Percentiles rank a stretch among this genome's conserved stretches.
Evolutionary conservation across 148 eudicot genomes (phyloP).

Genomic region (Vaccinium vitisidaea): DNA sequence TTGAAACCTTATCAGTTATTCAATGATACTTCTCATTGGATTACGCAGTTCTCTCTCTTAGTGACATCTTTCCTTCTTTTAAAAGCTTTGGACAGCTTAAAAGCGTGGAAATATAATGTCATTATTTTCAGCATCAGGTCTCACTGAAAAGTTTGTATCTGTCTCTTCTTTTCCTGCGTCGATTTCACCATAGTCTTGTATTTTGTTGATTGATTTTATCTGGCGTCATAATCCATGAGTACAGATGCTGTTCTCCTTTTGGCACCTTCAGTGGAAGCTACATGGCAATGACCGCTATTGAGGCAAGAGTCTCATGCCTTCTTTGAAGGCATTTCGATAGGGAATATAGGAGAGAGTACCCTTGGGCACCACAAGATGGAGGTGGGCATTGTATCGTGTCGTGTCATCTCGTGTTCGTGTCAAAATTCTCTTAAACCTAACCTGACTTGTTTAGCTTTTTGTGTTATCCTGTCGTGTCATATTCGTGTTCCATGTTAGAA

Average conservation of each 20-base stretch:
- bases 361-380: no score
- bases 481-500: no score
- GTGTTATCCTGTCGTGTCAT: no score
- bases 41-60: background rate
- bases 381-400: no score
- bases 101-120: background rate
- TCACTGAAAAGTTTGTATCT: background rate
- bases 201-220: background rate
- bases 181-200: background rate
- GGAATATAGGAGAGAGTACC: background rate
- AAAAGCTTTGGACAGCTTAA: background rate
- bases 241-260: background rate
- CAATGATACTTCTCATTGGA: background rate
- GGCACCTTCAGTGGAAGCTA: background rate
- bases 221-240: background rate
- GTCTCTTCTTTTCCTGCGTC: background rate
- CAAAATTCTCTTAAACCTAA: no score
- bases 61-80: background rate
- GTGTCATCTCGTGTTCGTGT: no score
- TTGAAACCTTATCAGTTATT: background rate
- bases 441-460: no score
- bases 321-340: background rate
- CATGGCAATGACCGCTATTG: background rate
- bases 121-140: background rate
- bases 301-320: background rate